Base-by-base conservation (phyloP, 805 yeast species). In the Kurtzmaniella cleridarum region DNA sequence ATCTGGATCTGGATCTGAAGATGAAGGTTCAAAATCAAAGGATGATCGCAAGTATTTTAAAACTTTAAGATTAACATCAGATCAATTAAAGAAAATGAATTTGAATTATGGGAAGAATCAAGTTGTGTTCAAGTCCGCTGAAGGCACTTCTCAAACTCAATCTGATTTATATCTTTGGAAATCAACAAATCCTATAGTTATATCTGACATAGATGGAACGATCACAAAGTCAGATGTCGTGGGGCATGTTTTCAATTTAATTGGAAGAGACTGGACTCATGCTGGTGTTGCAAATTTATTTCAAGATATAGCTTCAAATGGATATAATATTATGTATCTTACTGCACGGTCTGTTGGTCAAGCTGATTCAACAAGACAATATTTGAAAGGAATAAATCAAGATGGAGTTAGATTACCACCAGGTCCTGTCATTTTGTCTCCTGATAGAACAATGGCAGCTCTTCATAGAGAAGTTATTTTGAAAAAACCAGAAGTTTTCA, bases 191-290 rank as follows among this genome's bases (percentile, higher is more conserved):
- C 97, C 98, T 1, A 84, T 93, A 31, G 98, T 93, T 5, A 91
- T 93, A 18, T 87, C 96, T 7, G 98, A 93, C 63, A 93, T 93
- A 42, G 98, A 93, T 59, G 98, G 98, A 13, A 93, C 98, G 1
- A 93, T 93, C 48, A 93, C 98, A 13, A 90, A 89, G 60, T 89
- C 97, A 1, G 98, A 93, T 65, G 98, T 98, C 0, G 67, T 93
- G 52, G 98, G 98, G 2, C 98, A 93, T 61, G 91, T 93, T 2
- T 69, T 93, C 59, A 89, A 93, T 13, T 80, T 91, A 79, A 69
- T 93, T 28, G 98, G 98, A 3, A 77, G 88, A 50, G 98, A 93
- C 65, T 93, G 98, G 98, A 93, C 98, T 0, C 98, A 93, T 58
- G 77, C 80, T 2, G 98, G 98, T 26, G 98, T 93, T 30, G 96